Conservation (phyloP, 768 basidiomycete genomes). For the Russula ochroleuca region DNA sequence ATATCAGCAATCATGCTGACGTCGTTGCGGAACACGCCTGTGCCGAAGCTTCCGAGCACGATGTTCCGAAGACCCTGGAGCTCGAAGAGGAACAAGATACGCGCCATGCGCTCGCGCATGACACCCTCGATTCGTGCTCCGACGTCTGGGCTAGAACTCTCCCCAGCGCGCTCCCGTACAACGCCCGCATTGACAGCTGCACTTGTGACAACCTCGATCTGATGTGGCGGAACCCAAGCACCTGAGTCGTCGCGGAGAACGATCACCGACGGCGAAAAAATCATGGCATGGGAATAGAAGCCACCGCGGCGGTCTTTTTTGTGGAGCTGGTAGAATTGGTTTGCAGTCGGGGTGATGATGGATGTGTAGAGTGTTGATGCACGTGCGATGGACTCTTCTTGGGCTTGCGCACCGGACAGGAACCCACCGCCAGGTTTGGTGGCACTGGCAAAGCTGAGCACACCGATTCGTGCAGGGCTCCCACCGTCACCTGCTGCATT, state of each 20-base stretch:
- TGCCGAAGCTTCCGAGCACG: slow-evolving; percentile 73
- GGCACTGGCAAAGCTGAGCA: slow-evolving; percentile 76
- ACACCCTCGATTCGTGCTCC: slow-evolving; percentile 42
- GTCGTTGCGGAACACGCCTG: slow-evolving; percentile 69
- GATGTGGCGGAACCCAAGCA: slow-evolving; percentile 50
- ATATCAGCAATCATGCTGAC: slow-evolving; percentile 53
- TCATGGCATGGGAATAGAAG: slow-evolving; percentile 75
- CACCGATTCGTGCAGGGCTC: slow-evolving; percentile 41
- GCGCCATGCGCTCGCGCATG: slow-evolving; percentile 70
- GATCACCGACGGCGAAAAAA: slow-evolving; percentile 61
- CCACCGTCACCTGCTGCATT: slow-evolving; percentile 22
- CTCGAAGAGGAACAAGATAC: slow-evolving; percentile 64
- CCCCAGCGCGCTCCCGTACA: slow-evolving; percentile 33
- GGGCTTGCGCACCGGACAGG: slow-evolving; percentile 64
- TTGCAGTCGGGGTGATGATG: slow-evolving; percentile 50
- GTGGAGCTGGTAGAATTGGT: slow-evolving; percentile 62
- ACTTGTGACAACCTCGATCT: slow-evolving; percentile 63
- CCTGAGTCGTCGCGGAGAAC: slow-evolving; percentile 64
- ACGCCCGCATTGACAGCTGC: slow-evolving; percentile 71
- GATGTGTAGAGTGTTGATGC: slow-evolving; percentile 66
- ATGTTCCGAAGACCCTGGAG: slow-evolving; percentile 52
- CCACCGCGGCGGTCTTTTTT: slow-evolving; percentile 44
- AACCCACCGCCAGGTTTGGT: slow-evolving; percentile 76
- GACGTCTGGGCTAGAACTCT: slow-evolving; percentile 4
- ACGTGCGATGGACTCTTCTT: slow-evolving; percentile 78